Evolutionary conservation across 768 basidiomycete genomes (phyloP), one percentile per base, ranked within the genome.

Genomic region (Boletales sp.): DNA sequence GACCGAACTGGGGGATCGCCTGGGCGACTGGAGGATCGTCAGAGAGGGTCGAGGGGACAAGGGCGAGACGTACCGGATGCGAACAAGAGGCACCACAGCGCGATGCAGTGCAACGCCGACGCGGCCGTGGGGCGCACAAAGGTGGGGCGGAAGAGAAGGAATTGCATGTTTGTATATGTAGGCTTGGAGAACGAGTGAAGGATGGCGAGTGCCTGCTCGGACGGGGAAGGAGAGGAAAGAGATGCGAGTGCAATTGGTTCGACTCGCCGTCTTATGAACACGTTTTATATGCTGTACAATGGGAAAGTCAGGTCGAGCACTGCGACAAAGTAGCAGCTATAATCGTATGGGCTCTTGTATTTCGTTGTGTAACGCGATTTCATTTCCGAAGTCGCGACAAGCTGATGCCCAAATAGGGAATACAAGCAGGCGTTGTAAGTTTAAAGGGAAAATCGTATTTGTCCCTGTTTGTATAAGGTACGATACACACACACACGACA

Each of bases 401-500:
- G 39, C 39, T 44, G 11, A 63, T 54, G 47, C 4, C 64, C 56
- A 68, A 67, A 68, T 63, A 28, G 13, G 63, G 64, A 65, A 55
- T 53, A 68, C 58, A 66, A 68, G 48, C 53, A 14, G 49, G 40
- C 45, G 61, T 53, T 41, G 35, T 46, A 36, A 17, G 25, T 28
- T 28, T 28, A 28, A 28, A 28, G 25, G 25, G 25, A 28, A 28
- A 28, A 28, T 28, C 6, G 25, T 44, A 18, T 50, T 55, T 62
- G 40, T 9, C 13, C 15, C 12, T 13, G 40, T 52, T 52, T 57
- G 53, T 25, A 5, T 34, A 34, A 34, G 15, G 34, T 13, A 13
- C 34, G 4, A 15, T 34, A 34, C 34, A 2, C 7, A 15, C 34
- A 13, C n/a, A n/a, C n/a, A n/a, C n/a, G n/a, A n/a, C n/a, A n/a